Conservation (phyloP, 192 early-diverging fungal species). For the Rhizophagus clarus region DNA sequence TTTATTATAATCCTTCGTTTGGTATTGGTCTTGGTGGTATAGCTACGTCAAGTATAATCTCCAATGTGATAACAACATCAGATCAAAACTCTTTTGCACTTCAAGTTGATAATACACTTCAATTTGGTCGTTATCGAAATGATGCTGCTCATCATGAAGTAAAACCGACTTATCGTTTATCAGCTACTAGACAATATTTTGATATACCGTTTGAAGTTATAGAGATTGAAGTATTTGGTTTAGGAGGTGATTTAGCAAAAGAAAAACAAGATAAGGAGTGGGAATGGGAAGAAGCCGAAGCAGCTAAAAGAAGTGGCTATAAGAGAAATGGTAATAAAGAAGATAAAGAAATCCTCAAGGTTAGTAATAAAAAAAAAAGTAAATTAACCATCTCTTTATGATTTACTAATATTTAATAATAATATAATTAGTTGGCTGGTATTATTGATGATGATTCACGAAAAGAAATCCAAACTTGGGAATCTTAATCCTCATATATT, state of each 20-base stretch:
- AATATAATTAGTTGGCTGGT: background rate
- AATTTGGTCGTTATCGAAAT: slow-evolving; percentile 45
- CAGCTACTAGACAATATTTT: slow-evolving; percentile 35
- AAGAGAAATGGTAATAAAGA: background rate
- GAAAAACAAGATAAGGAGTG: slow-evolving; percentile 48
- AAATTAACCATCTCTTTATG: background rate
- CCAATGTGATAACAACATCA: slow-evolving; percentile 30
- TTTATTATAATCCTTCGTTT: slow-evolving; percentile 37
- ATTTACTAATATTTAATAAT: background rate
- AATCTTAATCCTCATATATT: background rate
- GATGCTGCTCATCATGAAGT: slow-evolving; percentile 25
- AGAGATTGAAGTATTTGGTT: slow-evolving; percentile 59
- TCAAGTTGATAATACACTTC: slow-evolving; percentile 51
- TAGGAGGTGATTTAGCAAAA: slow-evolving; percentile 47
- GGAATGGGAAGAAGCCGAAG: slow-evolving; percentile 54
- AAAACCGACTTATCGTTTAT: slow-evolving; percentile 29
- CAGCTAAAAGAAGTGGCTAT: slow-evolving; percentile 10
- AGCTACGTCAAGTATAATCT: slow-evolving; percentile 5
- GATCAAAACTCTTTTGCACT: slow-evolving; percentile 44
- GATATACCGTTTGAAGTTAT: slow-evolving; percentile 38
- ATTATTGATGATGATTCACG: background rate
- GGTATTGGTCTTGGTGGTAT: slow-evolving; percentile 41
- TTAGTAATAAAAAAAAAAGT: background rate
- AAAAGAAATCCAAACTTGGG: background rate
- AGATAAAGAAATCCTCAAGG: slow-evolving; percentile 16